Evolutionary conservation across 148 eudicot species (phyloP).

Genomic region (Silene uniflora): DNA sequence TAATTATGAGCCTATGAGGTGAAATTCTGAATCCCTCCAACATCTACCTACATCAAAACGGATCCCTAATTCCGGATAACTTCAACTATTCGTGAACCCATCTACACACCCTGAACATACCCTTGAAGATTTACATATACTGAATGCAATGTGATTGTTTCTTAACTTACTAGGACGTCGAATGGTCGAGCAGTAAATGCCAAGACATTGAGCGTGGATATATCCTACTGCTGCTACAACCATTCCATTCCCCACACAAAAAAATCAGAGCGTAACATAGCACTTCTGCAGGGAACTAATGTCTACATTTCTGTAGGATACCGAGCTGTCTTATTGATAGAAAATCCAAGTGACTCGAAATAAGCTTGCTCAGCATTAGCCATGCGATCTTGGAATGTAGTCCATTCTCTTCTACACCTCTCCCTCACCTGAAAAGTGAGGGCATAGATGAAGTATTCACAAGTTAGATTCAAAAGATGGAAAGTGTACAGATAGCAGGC

Average conservation of each 20-base stretch:
- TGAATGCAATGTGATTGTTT: not conserved
- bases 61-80: too few species aligned
- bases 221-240: not conserved
- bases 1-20: too few species aligned
- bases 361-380: conserved; percentile 52
- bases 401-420: conserved; percentile 79
- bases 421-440: conserved; percentile 35
- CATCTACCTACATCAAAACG: too few species aligned
- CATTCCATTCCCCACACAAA: not conserved
- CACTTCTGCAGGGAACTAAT: not conserved
- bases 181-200: not conserved
- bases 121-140: not conserved
- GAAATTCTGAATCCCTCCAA: too few species aligned
- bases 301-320: conserved; percentile 25
- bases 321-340: conserved; percentile 21
- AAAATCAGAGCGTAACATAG: not conserved
- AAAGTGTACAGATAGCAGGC: too few species aligned
- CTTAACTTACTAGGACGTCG: not conserved
- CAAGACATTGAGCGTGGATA: not conserved
- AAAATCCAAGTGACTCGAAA: conserved; percentile 42
- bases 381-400: conserved; percentile 62
- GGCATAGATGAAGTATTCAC: not conserved
- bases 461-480: not conserved
- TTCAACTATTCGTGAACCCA: too few species aligned
- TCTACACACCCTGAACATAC: not conserved